Percentiles rank a stretch among this genome's conserved stretches.
phyloP scores from a whole-genome alignment of 306 rosid genomes.

The Pueraria montana region DNA sequence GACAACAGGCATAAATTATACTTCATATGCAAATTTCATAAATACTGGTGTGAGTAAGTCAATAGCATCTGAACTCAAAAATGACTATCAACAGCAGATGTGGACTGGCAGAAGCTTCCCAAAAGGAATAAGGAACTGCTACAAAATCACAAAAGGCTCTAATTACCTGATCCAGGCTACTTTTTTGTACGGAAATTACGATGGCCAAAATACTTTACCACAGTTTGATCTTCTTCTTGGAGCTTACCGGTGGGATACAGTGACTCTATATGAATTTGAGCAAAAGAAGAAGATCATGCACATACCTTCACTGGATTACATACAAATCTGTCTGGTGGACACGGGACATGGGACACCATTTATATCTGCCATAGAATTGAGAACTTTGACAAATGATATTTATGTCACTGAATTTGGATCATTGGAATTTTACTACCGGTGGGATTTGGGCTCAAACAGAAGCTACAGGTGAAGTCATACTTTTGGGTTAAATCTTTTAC shows the following conservation, averaged over 20 bases:
- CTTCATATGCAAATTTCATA: conserved; percentile 55
- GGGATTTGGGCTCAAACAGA: conserved; percentile 33
- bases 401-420: conserved; percentile 40
- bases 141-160: conserved; percentile 44
- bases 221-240: conserved; percentile 59
- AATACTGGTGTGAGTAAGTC: conserved; percentile 38
- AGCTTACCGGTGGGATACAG: conserved; percentile 48
- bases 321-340: conserved; percentile 54
- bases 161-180: conserved; percentile 46
- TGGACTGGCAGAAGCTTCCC: conserved; percentile 57
- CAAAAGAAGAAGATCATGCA: conserved; percentile 37
- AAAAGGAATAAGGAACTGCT: conserved; percentile 59
- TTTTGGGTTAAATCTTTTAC: not conserved
- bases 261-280: not conserved
- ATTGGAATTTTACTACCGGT: not conserved
- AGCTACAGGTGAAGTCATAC: conserved; percentile 26
- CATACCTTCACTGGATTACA: conserved; percentile 31
- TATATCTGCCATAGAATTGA: conserved; percentile 55
- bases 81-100: not conserved
- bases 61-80: conserved; percentile 4
- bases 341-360: conserved; percentile 55
- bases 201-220: conserved; percentile 37
- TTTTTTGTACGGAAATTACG: conserved; percentile 60
- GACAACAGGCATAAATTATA: conserved; percentile 43
- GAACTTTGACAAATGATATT: conserved; percentile 41